phyloP scores from a whole-genome alignment of 306 rosid genomes.

The Alnus rubra region DNA sequence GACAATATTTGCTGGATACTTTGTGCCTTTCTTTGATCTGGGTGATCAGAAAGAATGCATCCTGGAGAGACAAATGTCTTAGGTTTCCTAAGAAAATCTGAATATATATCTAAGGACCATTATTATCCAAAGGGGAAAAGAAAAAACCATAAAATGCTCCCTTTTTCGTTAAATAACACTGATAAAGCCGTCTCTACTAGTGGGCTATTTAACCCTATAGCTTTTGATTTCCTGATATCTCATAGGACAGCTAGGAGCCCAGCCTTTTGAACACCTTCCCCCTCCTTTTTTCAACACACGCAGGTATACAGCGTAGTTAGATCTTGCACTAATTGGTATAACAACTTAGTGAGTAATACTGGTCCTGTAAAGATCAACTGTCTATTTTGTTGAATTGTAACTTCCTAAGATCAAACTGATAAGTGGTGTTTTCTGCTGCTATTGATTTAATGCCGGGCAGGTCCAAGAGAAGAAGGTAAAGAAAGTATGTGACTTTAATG shows the following conservation, averaged over 20 bases:
- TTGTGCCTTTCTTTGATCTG: background rate
- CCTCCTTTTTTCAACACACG: background rate
- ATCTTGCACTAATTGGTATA: background rate
- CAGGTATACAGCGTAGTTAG: background rate
- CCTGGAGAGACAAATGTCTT: background rate
- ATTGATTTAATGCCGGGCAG: conserved; percentile 28
- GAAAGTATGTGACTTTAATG: conserved; percentile 59
- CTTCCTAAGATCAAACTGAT: background rate
- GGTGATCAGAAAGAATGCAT: background rate
- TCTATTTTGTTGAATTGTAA: conserved; percentile 2
- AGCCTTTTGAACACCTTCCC: background rate
- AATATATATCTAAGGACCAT: background rate
- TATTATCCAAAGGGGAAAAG: background rate
- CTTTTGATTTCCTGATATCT: background rate
- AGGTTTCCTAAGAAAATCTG: background rate
- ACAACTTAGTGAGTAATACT: background rate
- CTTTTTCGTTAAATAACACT: background rate
- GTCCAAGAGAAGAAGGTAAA: conserved; percentile 61
- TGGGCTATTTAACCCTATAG: background rate
- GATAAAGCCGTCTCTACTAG: background rate
- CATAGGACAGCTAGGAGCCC: background rate
- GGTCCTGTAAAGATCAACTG: background rate
- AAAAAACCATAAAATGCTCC: background rate
- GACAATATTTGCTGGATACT: background rate
- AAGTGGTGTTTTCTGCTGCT: conserved; percentile 8